phyloP scores from a whole-genome alignment of 1,284 basidiomycete genomes.

The Pseudozyma tsukubaensis region DNA sequence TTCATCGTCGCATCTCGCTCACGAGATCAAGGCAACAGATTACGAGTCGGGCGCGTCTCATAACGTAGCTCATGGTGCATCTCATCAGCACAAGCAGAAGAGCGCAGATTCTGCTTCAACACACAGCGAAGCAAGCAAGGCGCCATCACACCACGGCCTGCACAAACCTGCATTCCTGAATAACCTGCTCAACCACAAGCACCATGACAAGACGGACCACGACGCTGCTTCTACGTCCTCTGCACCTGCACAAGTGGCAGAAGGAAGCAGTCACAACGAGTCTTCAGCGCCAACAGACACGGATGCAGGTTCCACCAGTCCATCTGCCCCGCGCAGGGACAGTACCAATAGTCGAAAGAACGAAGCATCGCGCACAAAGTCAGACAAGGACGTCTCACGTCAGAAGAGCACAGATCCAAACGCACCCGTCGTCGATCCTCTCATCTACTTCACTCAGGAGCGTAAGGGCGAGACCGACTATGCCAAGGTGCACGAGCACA shows the following conservation, averaged over 20 bases:
- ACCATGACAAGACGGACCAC: slow-evolving; percentile 12
- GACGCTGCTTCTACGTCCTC: slow-evolving; percentile 1
- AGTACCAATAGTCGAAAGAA: slow-evolving; percentile 45
- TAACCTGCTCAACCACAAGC: slow-evolving; percentile 22
- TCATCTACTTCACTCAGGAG: slow-evolving; percentile 49
- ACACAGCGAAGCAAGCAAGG: slow-evolving; percentile 17
- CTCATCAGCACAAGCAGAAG: slow-evolving; percentile 13
- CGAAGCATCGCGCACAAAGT: slow-evolving; percentile 28
- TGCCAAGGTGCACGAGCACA: slow-evolving; percentile 42
- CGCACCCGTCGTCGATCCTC: slow-evolving; percentile 37
- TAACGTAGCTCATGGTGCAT: slow-evolving; percentile 11
- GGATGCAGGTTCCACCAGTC: slow-evolving; percentile 15
- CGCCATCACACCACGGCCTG: slow-evolving; percentile 2
- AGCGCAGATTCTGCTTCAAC: slow-evolving; percentile 32
- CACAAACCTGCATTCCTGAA: slow-evolving; percentile 23
- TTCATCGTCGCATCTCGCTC: background rate
- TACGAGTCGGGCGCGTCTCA: slow-evolving; percentile 24
- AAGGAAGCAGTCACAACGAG: background rate
- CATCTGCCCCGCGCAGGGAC: slow-evolving; percentile 14
- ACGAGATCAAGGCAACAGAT: slow-evolving; percentile 30
- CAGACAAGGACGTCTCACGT: slow-evolving; percentile 23
- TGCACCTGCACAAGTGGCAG: background rate
- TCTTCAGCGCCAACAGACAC: slow-evolving; percentile 10
- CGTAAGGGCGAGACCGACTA: slow-evolving; percentile 51
- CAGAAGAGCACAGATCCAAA: slow-evolving; percentile 17